Base-by-base conservation (phyloP, 257 asterid species). In the Fraxinus americana region DNA sequence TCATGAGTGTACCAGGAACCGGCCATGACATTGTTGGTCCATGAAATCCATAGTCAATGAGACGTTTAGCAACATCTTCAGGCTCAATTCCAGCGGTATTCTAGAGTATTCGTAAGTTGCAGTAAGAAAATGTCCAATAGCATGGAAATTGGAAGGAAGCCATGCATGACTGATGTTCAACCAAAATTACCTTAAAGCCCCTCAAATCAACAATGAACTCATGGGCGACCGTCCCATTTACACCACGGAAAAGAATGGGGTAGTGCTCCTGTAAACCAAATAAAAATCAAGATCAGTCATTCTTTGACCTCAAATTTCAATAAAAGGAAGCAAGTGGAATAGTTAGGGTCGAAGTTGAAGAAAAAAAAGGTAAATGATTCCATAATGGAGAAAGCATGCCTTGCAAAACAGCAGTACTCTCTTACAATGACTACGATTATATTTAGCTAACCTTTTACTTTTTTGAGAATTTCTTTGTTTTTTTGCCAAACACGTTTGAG, bases 1-100 rank as follows among this genome's bases (percentile, higher is more conserved):
- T 87, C 99, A 94, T 94, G 81, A 94, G 99, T 10, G 99, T 94
- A 75, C 99, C 99, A 2, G 98, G 97, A 66, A 94, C 99, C 0
- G 99, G 99, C 97, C 98, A 94, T 12, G 99, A 94, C 99, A 94
- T 94, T 67, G 99, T 94, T 41, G 99, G 99, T 68, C 87, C 99
- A 80, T 94, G 99, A 65, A 94, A 94, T 85, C 99, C 99, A 50
- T 94, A 94, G 83, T 94, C 99, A 86, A 94, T 94, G 39, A 94
- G 98, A 86, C 98, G 98, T 78, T 94, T 94, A 45, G 98, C 98
- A 75, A 94, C 96, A 80, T 94, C 98, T 86, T 94, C 98, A 8
- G 98, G 92, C 89, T 94, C 98, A 67, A 94, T 88, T 77, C 98
- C 98, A 87, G 98, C 98, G 77, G 98, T 91, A 77, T 76, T 85